Base-by-base conservation (phyloP, 768 basidiomycete genomes). In the Tulasnella sp. region DNA sequence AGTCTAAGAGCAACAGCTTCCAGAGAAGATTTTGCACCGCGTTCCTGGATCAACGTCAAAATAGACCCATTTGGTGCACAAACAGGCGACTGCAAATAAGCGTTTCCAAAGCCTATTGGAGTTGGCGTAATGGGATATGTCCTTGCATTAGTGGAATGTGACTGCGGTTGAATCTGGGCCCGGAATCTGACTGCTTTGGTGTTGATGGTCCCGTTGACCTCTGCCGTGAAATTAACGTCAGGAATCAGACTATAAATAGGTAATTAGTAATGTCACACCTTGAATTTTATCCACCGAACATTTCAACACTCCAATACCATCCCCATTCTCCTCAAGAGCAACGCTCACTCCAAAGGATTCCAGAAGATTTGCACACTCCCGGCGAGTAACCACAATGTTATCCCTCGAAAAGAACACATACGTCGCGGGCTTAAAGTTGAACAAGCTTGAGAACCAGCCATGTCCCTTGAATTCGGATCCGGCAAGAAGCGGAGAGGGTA, bases 371-470 rank as follows among this genome's bases (percentile, higher is more conserved):
- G 49, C 49, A 20, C 49, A 51, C 16, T 51, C 49, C 34, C 40
- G 15, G 19, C 49, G 25, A 13, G 49, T 51, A 4, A 31, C 39
- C 16, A 42, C 29, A 5, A 43, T 42, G n/a, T 40, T 28, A 4
- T 28, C 40, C 10, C 24, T 28, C 2, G 49, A 51, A 42, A 41
- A 51, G 10, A 51, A 34, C 7, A 15, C 44, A 19, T 29, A 51
- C 1, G 49, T 31, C 1, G 49, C 49, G 5, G 49, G 49, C 9
- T 51, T 51, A 42, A 51, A 51, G 39, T 51, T 51, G 49, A 51
- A 51, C 20, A 51, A 24, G n/a, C 49, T 51, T 25, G 49, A 31
- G 49, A 51, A 51, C 49, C 49, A 51, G 42, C 49, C 49, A 31
- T 51, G 49, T 5, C 39, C 39, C 15, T 19, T 22, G 37, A 51